Evolutionary conservation across 176 grass and related monocot species (phyloP).

Genomic region (Triticum urartu): DNA sequence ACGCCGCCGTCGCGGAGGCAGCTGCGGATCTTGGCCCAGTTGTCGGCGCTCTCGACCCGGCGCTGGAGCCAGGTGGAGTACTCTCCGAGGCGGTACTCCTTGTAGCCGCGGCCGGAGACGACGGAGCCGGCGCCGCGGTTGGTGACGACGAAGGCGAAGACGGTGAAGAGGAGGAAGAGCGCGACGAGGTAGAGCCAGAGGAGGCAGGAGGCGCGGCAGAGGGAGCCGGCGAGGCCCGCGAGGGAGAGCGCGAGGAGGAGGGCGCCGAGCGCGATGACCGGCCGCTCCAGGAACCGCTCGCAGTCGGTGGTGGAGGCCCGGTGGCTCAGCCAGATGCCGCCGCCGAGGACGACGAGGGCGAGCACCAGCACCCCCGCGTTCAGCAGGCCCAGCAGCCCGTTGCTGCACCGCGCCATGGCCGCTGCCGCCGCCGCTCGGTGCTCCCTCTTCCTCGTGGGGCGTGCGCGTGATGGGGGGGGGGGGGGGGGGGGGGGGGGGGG

Average conservation of each 20-base stretch:
- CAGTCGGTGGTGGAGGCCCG: conserved; percentile 76
- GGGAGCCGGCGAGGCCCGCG: conserved; percentile 60
- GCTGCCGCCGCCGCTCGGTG: neutral
- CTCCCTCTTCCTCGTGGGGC: neutral
- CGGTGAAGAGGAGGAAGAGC: conserved; percentile 85
- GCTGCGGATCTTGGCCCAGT: conserved; percentile 82
- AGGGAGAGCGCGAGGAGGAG: conserved; percentile 68
- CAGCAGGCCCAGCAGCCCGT: conserved; percentile 63
- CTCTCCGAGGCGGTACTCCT: conserved; percentile 83
- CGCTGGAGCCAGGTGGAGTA: conserved; percentile 88
- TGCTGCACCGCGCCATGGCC: conserved; percentile 71
- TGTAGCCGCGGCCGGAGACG: conserved; percentile 61
- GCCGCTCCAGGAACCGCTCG: conserved; percentile 73
- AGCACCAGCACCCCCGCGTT: conserved; percentile 63
- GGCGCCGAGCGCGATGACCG: conserved; percentile 54
- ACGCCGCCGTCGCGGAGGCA: conserved; percentile 78
- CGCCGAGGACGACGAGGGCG: conserved; percentile 52
- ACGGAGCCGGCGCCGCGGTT: conserved; percentile 64
- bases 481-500: neutral
- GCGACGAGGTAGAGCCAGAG: conserved; percentile 91
- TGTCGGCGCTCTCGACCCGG: conserved; percentile 53
- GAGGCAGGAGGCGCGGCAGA: conserved; percentile 70
- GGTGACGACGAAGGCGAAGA: conserved; percentile 86
- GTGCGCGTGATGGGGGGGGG: neutral
- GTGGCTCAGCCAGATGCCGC: conserved; percentile 70